Conservation (phyloP, 2,329 filamentous ascomycete genomes). For the Cytospora leucostoma region DNA sequence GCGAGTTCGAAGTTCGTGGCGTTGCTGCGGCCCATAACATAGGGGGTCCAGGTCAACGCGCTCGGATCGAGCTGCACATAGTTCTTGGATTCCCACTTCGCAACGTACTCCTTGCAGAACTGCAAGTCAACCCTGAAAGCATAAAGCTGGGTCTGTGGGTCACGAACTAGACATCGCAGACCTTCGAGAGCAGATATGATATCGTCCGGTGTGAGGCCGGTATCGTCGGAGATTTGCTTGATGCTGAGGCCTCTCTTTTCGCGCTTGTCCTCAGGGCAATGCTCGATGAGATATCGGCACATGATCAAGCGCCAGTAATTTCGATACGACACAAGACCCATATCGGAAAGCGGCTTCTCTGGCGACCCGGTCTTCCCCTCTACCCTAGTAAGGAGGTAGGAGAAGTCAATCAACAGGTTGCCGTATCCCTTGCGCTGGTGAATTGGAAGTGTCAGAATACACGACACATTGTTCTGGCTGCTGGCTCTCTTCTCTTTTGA, state of each 20-base stretch:
- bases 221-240: conserved; percentile 77
- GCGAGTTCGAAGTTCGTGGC: conserved; percentile 81
- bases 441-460: conserved; percentile 92
- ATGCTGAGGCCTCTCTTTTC: conserved; percentile 58
- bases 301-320: conserved; percentile 95
- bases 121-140: conserved; percentile 83
- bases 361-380: conserved; percentile 94
- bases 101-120: conserved; percentile 85
- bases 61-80: conserved; percentile 83
- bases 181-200: conserved; percentile 93
- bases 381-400: conserved; percentile 89
- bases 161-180: conserved; percentile 82
- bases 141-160: conserved; percentile 85
- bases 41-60: conserved; percentile 90
- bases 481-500: conserved; percentile 96
- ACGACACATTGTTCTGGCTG: conserved; percentile 96
- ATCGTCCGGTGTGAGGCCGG: conserved; percentile 94
- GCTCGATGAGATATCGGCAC: conserved; percentile 77
- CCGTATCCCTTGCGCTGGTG: conserved; percentile 97
- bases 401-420: conserved; percentile 96
- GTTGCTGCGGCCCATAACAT: conserved; percentile 89
- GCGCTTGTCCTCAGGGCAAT: conserved; percentile 41
- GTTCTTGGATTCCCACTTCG: conserved; percentile 84
- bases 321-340: conserved; percentile 95
- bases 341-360: conserved; percentile 95